Evolutionary conservation across 805 yeast genomes (phyloP), one percentile per base, ranked within the genome.

Genomic region (Candida arabinofermentans): DNA sequence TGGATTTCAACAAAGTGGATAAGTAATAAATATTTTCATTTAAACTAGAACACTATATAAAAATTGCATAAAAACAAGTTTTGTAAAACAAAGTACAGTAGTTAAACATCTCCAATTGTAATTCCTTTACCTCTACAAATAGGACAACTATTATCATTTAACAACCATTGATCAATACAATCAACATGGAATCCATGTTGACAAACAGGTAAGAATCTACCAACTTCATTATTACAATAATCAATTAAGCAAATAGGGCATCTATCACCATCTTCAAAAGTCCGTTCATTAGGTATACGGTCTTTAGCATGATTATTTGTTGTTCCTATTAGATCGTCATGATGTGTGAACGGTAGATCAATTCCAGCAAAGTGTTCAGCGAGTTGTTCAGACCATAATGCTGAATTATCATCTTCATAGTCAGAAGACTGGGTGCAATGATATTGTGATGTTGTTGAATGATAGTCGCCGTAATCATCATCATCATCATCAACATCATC

Each of bases 91-190:
- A 27, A 24, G 42, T 33, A n/a, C n/a, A n/a, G n/a, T n/a, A n/a
- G n/a, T n/a, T n/a, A n/a, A n/a, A n/a, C n/a, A n/a, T n/a, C n/a
- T n/a, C n/a, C n/a, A 6, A 14, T 7, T 5, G 19, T 7, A 4
- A 29, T 29, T 8, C 77, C 79, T 44, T 65, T 64, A 5, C 68
- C 60, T 34, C 84, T 62, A 49, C 84, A 79, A 36, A 78, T 59
- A 7, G 84, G 84, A 55, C 84, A 79, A 16, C 72, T 70, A 48
- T 78, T 79, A 47, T 73, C 69, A 27, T 66, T 68, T 21, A 66
- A 46, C 9, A 79, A 60, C 83, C 84, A 79, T 42, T 70, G 70
- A 50, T 79, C 86, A 39, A 80, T 70, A 51, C 86, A 79, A 2
- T 62, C 70, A 36, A 61, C 59, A 55, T 80, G 86, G 60, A 76